Conservation (phyloP, 495 filamentous ascomycete species). For the Glonium stellatum region DNA sequence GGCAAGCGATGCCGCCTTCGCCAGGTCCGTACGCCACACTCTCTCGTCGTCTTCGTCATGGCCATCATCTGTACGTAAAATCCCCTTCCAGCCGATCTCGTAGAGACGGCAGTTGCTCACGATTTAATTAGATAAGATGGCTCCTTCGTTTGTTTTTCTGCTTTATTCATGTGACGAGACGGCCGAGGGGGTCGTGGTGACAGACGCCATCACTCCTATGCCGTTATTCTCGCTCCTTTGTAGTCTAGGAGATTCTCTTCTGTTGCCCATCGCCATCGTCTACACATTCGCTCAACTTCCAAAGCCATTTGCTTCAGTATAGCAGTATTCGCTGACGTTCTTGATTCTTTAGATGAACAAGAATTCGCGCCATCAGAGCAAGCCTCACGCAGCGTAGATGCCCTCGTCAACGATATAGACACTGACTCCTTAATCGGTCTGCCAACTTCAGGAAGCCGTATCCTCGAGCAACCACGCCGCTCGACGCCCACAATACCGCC, state of each 20-base stretch:
- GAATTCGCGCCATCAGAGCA: conserved; percentile 53
- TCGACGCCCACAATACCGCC: conserved; percentile 59
- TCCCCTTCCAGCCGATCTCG: conserved; percentile 32
- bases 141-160: conserved; percentile 18
- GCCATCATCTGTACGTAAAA: conserved; percentile 38
- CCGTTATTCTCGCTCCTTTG: conserved; percentile 1
- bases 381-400: conserved; percentile 48
- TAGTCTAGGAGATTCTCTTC: not conserved
- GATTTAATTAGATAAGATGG: conserved; percentile 29
- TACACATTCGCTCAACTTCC: conserved; percentile 7
- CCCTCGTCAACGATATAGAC: conserved; percentile 47
- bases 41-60: conserved; percentile 34
- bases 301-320: not conserved
- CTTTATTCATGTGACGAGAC: conserved; percentile 25
- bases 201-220: conserved; percentile 7
- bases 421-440: conserved; percentile 12
- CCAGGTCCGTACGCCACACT: conserved; percentile 19
- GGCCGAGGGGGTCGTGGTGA: conserved; percentile 12
- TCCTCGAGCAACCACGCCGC: conserved; percentile 35
- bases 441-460: conserved; percentile 43
- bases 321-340: not conserved
- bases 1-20: conserved; percentile 22
- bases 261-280: conserved; percentile 17
- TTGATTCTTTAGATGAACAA: conserved; percentile 39
- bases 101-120: conserved; percentile 26